Evolutionary conservation across 345 rosid genomes (phyloP), one percentile per base, ranked within the genome.

Genomic region (Boechera retrofracta): DNA sequence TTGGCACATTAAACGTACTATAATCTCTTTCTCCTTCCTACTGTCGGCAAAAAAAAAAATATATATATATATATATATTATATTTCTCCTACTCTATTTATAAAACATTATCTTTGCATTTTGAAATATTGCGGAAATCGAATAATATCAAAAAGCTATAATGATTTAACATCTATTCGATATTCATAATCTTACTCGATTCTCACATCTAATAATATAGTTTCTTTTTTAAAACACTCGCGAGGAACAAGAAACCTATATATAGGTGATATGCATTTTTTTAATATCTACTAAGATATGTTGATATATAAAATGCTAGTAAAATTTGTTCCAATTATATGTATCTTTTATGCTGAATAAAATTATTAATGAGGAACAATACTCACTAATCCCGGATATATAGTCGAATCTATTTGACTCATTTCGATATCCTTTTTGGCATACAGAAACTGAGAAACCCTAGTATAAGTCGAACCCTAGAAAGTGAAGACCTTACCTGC

Each of bases 401-500:
- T 47, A 9, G 16, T 66, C 9, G 11, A 65, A 48, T 32, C 49
- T 47, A 31, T 6, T 18, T 32, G 57, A 45, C 47, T 61, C 47
- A 67, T 68, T 31, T 68, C 26, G 24, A 6, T 39, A 29, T 70
- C 28, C 64, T 54, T 53, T 21, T 59, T 24, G 57, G 18, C 9
- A 13, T 78, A 82, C 91, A 94, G 97, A 94, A 90, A 68, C 71
- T 94, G 80, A 90, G 81, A 68, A 87, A 85, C 87, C 86, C 79
- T 64, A 57, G 33, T 0, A 32, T 89, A 65, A 85, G 77, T 61
- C 49, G 58, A 79, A 83, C 83, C 53, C 82, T 91, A 29, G 78
- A 58, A 39, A 73, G 73, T 0, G 88, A 90, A 62, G 66, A 77
- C 6, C 77, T 94, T 15, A 64, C 78, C 5, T 76, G 71, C 38